phyloP scores from a whole-genome alignment of 2,329 filamentous ascomycete species.

The Dactylellina sp. region DNA sequence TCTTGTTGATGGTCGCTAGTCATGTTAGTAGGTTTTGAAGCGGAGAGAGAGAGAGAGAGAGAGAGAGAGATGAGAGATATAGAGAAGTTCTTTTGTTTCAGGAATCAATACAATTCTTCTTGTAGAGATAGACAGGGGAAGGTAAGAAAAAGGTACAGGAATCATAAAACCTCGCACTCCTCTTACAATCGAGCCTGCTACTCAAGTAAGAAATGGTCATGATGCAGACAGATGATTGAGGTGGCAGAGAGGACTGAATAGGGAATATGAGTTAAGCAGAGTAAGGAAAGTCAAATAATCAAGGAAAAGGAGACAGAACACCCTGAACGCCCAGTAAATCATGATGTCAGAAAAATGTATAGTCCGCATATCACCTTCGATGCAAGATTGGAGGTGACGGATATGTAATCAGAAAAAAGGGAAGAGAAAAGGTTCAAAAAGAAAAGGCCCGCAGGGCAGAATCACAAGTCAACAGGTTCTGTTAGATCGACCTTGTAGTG shows the following conservation, averaged over 20 bases:
- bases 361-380: conserved; percentile 48
- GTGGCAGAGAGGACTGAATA: conserved; percentile 7
- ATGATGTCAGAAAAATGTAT: conserved; percentile 47
- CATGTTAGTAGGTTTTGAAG: conserved; percentile 1
- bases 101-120: conserved; percentile 54
- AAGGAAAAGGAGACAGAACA: conserved; percentile 32
- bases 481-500: conserved; percentile 54
- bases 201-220: conserved; percentile 18
- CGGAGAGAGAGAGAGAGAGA: background rate
- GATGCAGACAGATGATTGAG: conserved; percentile 8
- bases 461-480: conserved; percentile 51
- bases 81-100: conserved; percentile 17
- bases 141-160: conserved; percentile 43
- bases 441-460: conserved; percentile 17
- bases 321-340: conserved; percentile 55
- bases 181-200: conserved; percentile 30
- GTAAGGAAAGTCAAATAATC: conserved; percentile 27
- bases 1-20: conserved; percentile 8
- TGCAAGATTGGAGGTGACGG: conserved; percentile 50
- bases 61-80: too few species aligned
- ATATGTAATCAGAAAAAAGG: conserved; percentile 32
- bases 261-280: conserved; percentile 3
- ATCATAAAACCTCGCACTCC: conserved; percentile 30
- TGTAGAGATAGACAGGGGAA: conserved; percentile 19
- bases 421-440: conserved; percentile 30